Evolutionary conservation across 495 filamentous ascomycete species (phyloP).

Genomic region (Penicillium dipodomyicola): DNA sequence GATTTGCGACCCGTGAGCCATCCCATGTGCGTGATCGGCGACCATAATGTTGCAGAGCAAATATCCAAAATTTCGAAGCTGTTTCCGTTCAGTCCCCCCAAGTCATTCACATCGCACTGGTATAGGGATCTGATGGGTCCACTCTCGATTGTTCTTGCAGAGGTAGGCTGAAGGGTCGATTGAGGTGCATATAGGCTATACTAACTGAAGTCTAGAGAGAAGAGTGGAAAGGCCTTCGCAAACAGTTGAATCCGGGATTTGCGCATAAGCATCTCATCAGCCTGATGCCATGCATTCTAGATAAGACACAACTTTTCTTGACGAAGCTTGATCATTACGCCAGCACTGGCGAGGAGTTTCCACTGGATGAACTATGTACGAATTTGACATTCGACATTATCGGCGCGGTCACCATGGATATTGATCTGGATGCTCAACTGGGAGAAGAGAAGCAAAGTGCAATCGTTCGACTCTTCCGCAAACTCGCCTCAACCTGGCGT

Average conservation of each 20-base stretch:
- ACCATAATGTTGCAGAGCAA: constrained; percentile 25
- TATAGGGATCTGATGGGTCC: not conserved
- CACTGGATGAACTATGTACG: constrained; percentile 16
- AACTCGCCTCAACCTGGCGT: constrained; percentile 15
- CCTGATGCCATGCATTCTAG: constrained; percentile 34
- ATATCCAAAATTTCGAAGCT: constrained; percentile 34
- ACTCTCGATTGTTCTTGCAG: not conserved
- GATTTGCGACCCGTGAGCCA: constrained; percentile 37
- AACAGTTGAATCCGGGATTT: constrained; percentile 42
- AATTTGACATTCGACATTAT: constrained; percentile 30
- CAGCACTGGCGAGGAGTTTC: constrained; percentile 22
- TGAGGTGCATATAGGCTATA: not conserved
- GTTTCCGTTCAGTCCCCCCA: constrained; percentile 43
- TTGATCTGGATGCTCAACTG: constrained; percentile 9
- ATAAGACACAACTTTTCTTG: constrained; percentile 35
- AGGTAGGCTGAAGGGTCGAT: not conserved
- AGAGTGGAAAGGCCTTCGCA: constrained; percentile 40
- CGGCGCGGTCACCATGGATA: constrained; percentile 18
- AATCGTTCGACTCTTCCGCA: constrained; percentile 4
- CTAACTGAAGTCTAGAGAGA: constrained; percentile 10
- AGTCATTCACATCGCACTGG: constrained; percentile 34
- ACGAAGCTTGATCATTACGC: constrained; percentile 28
- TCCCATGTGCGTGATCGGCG: constrained; percentile 19
- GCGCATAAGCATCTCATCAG: constrained; percentile 35
- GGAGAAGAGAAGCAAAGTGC: constrained; percentile 3